phyloP scores from a whole-genome alignment of 2,329 filamentous ascomycete species.

The Aspergillus sp. region DNA sequence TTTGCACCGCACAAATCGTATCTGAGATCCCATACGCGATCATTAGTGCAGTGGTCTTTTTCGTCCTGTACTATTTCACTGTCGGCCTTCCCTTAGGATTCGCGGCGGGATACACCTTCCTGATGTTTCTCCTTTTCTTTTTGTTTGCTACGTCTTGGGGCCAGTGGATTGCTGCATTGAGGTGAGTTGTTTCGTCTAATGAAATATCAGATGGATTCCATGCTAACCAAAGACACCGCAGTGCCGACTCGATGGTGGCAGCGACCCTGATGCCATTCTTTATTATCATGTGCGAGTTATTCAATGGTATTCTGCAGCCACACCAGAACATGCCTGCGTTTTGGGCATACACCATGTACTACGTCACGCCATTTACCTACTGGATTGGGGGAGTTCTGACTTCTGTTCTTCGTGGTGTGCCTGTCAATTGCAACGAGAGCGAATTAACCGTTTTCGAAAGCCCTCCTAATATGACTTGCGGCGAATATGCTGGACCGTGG shows the following conservation, averaged over 20 bases:
- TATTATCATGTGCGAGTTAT: conserved; percentile 78
- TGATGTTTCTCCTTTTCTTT: conserved; percentile 73
- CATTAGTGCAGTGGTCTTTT: conserved; percentile 63
- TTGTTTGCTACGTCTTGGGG: conserved; percentile 71
- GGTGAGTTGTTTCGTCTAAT: conserved; percentile 44
- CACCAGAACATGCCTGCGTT: conserved; percentile 73
- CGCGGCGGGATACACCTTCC: conserved; percentile 67
- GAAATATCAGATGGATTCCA: neutral
- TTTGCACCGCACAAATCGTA: conserved; percentile 66
- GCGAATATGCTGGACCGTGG: conserved; percentile 70
- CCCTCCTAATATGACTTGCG: conserved; percentile 66
- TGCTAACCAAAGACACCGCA: conserved; percentile 11
- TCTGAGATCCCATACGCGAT: conserved; percentile 68
- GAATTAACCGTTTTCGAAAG: conserved; percentile 71
- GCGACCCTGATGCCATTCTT: conserved; percentile 79
- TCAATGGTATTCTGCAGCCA: conserved; percentile 84
- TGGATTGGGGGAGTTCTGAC: conserved; percentile 78
- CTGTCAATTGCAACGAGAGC: conserved; percentile 59
- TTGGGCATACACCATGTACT: conserved; percentile 78
- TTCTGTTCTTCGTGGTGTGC: conserved; percentile 67
- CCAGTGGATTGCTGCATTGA: conserved; percentile 75
- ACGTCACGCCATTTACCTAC: conserved; percentile 82
- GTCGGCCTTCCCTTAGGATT: conserved; percentile 65
- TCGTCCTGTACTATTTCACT: conserved; percentile 69
- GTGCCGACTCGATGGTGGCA: conserved; percentile 65